Evolutionary conservation across 345 rosid species (phyloP).

Genomic region (Populus deltoides): DNA sequence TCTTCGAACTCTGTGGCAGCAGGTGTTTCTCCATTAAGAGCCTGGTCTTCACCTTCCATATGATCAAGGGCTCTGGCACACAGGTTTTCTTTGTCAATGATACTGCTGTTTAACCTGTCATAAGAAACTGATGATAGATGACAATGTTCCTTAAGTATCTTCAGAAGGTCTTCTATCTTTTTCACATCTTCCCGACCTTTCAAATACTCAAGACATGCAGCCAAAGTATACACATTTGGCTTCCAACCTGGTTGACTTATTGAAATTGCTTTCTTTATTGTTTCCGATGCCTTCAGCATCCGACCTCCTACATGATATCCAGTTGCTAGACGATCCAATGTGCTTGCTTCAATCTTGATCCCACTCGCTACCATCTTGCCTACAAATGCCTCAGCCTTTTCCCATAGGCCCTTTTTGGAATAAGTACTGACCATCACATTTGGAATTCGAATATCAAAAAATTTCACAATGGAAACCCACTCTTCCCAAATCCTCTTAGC

Average conservation of each 20-base stretch:
- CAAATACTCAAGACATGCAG: conserved; percentile 41
- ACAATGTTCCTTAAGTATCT: conserved; percentile 8
- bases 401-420: conserved; percentile 46
- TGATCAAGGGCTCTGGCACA: no score
- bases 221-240: conserved; percentile 28
- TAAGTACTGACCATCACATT: conserved; percentile 43
- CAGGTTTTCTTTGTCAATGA: neutral
- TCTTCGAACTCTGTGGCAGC: neutral
- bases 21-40: neutral
- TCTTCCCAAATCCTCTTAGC: conserved; percentile 51
- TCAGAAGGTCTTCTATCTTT: conserved; percentile 20
- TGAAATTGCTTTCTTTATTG: conserved; percentile 37
- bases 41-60: neutral
- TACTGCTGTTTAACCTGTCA: neutral
- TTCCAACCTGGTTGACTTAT: conserved; percentile 29
- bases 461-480: conserved; percentile 45
- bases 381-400: conserved; percentile 49
- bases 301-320: conserved; percentile 35
- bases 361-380: conserved; percentile 28
- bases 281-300: conserved; percentile 44
- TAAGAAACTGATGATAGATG: neutral
- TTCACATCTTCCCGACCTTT: conserved; percentile 28
- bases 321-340: conserved; percentile 42
- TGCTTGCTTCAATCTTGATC: conserved; percentile 26
- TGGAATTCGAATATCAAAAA: conserved; percentile 43